Percentiles rank a stretch among this genome's conserved stretches.
These are phyloP conservation scores for Omphalotus olearius DNA, from an alignment of 1,284 basidiomycete genomes.

Conservation along the genomic window DNA sequence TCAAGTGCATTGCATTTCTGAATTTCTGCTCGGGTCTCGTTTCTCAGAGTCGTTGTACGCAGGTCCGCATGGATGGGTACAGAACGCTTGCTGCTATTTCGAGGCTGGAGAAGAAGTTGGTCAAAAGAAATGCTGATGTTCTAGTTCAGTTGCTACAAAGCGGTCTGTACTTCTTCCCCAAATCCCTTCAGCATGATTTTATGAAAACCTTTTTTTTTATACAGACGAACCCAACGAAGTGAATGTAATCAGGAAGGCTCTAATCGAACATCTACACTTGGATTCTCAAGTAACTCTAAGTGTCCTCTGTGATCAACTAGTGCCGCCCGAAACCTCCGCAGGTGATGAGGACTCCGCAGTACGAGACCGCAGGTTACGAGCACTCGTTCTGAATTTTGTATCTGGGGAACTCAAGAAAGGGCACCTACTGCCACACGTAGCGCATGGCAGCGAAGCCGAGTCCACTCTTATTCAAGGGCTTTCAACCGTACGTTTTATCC, in stretches of 20 bases:
- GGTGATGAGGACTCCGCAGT: slow-evolving; percentile 58
- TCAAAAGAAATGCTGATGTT: slow-evolving; percentile 69
- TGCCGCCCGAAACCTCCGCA: slow-evolving; percentile 42
- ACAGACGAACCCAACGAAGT: slow-evolving; percentile 66
- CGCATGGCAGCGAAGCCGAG: slow-evolving; percentile 43
- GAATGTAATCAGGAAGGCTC: slow-evolving; percentile 51
- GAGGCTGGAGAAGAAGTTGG: slow-evolving; percentile 50
- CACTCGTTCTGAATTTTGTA: slow-evolving; percentile 57
- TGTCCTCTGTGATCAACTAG: slow-evolving; percentile 65
- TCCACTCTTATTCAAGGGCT: slow-evolving; percentile 44
- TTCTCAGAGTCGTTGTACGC: not conserved
- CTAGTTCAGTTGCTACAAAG: slow-evolving; percentile 70
- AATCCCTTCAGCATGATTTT: not conserved
- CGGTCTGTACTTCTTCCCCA: slow-evolving; percentile 40
- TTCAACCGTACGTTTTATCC: slow-evolving; percentile 36
- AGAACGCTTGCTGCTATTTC: slow-evolving; percentile 60
- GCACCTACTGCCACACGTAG: slow-evolving; percentile 40
- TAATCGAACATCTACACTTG: slow-evolving; percentile 60
- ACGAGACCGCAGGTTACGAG: slow-evolving; percentile 46
- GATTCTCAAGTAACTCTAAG: slow-evolving; percentile 55
- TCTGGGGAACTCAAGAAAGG: slow-evolving; percentile 45
- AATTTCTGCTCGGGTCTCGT: not conserved
- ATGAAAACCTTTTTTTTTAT: slow-evolving; percentile 3
- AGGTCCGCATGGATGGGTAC: slow-evolving; percentile 70
- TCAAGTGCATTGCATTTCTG: slow-evolving; percentile 32